Percentiles rank a stretch among this genome's conserved stretches.
Conservation (phyloP, 176 grass and related monocot species). For the Bonia amplexicaulis region DNA sequence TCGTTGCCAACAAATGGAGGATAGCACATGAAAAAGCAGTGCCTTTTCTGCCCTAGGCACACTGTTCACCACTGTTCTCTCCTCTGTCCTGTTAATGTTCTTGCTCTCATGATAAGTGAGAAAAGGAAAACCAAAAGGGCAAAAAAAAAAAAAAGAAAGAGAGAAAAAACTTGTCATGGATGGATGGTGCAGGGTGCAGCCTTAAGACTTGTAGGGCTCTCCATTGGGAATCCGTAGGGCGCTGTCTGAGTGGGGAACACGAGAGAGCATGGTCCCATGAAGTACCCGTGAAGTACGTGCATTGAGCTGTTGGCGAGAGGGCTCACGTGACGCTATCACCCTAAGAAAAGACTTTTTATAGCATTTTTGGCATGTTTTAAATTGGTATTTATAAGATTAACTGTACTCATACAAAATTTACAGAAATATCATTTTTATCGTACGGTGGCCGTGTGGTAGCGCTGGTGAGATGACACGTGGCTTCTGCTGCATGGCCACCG, state of each 20-base stretch:
- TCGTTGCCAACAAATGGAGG: conserved; percentile 33
- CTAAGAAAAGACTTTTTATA: background rate
- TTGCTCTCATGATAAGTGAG: conserved; percentile 33
- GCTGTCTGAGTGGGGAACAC: conserved; percentile 48
- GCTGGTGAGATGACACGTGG: no score
- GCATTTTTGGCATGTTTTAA: no score
- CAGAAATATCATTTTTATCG: no score
- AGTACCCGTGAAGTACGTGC: conserved; percentile 54
- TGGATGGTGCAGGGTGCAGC: conserved; percentile 35
- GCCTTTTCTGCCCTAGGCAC: conserved; percentile 39
- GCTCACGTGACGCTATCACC: conserved; percentile 32
- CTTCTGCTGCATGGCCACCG: no score
- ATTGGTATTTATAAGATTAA: no score
- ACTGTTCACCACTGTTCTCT: conserved; percentile 21
- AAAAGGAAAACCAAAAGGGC: conserved; percentile 8
- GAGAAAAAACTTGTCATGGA: conserved; percentile 17
- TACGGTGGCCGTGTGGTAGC: no score
- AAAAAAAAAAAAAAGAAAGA: background rate
- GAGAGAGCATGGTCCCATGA: conserved; percentile 42
- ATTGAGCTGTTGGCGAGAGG: conserved; percentile 24
- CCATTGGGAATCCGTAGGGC: conserved; percentile 56
- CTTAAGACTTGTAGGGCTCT: conserved; percentile 55
- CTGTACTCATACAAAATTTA: no score
- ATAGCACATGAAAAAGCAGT: conserved; percentile 44
- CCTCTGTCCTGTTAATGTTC: background rate